Base-by-base conservation (phyloP, 257 asterid species). In the Catharanthus roseus region DNA sequence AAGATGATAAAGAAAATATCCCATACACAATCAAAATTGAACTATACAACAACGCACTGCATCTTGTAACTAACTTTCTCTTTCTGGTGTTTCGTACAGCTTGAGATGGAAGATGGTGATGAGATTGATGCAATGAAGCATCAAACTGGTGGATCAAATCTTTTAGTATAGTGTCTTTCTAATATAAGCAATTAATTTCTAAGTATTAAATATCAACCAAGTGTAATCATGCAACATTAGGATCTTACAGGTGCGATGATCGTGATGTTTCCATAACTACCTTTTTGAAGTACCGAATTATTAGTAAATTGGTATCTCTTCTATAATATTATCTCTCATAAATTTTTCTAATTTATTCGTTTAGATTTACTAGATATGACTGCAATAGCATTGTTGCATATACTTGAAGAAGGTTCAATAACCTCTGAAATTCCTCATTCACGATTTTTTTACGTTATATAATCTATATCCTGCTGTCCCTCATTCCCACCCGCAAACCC, bases 71-170 rank as follows among this genome's bases (percentile, higher is more conserved):
- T 56, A 12, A 26, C 38, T 56, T 3, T 7, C 11, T 11, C 5
- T 24, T 56, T 58, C 15, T 66, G 24, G 34, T 12, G n/a, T 67
- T 31, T 56, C 41, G 19, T 66, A 44, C 68, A 75, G 79, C 71
- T 75, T 49, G 79, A 75, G 70, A 75, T 75, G 79, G 79, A 75
- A 63, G 79, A 75, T 63, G 79, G 79, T 2, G 79, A 75, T 62
- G 79, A 75, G 60, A 75, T 75, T 19, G 79, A 75, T 53, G 79
- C 79, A 38, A 75, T 75, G 79, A 49, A 69, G 55, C 79, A 75
- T 47, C 79, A 75, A 63, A 75, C 75, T 64, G 79, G 79, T 33
- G 79, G 67, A 18, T 29, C 39, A 15, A 31, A 58, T 39, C 29
- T 58, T 31, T 58, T 39, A 31, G 3, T 0, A 15, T 15, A 31